These are phyloP conservation scores for Cutaneotrichosporon cavernicola DNA, from an alignment of 1,284 basidiomycete genomes.

Conservation along the genomic window DNA sequence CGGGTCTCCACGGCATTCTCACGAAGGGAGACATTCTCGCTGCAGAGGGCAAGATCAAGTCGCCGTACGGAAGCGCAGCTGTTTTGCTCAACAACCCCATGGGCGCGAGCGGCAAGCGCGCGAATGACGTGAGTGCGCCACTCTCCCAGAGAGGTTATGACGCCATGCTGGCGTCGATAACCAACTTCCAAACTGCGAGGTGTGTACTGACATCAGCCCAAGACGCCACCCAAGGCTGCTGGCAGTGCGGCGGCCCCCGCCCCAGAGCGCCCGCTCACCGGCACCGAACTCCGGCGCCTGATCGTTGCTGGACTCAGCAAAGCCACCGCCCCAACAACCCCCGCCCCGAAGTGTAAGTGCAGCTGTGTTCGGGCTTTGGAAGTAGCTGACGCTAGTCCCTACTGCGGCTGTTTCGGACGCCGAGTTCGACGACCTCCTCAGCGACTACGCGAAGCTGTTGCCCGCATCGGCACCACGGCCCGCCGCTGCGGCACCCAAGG, in stretches of 20 bases:
- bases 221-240: conserved; percentile 18
- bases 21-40: conserved; percentile 86
- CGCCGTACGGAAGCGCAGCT: conserved; percentile 70
- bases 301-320: conserved; percentile 70
- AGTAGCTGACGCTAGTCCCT: conserved; percentile 20
- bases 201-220: conserved; percentile 24
- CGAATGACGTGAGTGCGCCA: conserved; percentile 35
- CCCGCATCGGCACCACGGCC: conserved; percentile 38
- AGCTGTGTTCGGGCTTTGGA: conserved; percentile 24
- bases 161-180: neutral
- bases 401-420: conserved; percentile 27
- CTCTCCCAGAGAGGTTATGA: neutral
- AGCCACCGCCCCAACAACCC: conserved; percentile 54
- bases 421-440: conserved; percentile 49
- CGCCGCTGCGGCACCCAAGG: conserved; percentile 26
- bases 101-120: conserved; percentile 43
- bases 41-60: conserved; percentile 65
- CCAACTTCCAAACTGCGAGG: neutral
- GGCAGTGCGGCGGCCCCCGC: conserved; percentile 16
- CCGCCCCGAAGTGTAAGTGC: conserved; percentile 35
- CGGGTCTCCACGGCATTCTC: conserved; percentile 81
- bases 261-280: conserved; percentile 62
- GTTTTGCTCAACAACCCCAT: conserved; percentile 60
- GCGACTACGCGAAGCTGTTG: conserved; percentile 46
- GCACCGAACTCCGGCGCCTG: conserved; percentile 65